These are phyloP conservation scores for Entomortierella beljakovae DNA, from an alignment of 192 early-diverging fungal species.

Conservation along the genomic window DNA sequence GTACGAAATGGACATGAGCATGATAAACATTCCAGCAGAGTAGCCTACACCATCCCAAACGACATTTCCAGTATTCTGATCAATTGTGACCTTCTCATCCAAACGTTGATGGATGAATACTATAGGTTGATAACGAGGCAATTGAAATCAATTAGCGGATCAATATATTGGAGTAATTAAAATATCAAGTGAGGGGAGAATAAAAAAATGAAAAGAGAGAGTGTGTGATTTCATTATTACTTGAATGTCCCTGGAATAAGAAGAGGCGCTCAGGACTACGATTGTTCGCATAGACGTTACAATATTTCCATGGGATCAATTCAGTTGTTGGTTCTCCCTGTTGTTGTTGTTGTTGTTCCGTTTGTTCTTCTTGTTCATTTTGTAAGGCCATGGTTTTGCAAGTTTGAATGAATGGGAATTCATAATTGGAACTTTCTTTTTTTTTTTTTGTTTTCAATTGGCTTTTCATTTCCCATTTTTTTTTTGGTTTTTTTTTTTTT, in stretches of 20 bases:
- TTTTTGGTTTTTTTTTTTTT: background rate
- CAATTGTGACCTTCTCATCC: conserved; percentile 44
- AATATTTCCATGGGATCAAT: conserved; percentile 52
- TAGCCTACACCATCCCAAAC: conserved; percentile 54
- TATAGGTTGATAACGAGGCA: background rate
- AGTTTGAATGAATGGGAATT: background rate
- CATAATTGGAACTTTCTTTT: background rate
- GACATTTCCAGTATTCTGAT: conserved; percentile 55
- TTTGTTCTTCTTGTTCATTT: background rate
- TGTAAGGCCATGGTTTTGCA: background rate
- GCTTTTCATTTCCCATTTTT: background rate
- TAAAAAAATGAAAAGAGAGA: background rate
- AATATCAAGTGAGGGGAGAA: too few relatives aligned
- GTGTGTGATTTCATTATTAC: conserved; percentile 3
- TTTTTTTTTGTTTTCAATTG: too few relatives aligned
- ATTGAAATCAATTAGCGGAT: background rate
- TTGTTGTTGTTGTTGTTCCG: conserved; percentile 5
- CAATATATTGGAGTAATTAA: too few relatives aligned
- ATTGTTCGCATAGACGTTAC: conserved; percentile 53
- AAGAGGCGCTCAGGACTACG: conserved; percentile 48
- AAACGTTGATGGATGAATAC: conserved; percentile 42
- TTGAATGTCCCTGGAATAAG: conserved; percentile 37
- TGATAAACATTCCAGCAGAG: too few relatives aligned
- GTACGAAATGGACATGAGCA: background rate
- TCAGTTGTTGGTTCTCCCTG: conserved; percentile 9